Percentiles rank a stretch among this genome's conserved stretches.
These are phyloP conservation scores for Trichopus zeylanicus DNA, from an alignment of 116 monocot genomes.

Conservation along the genomic window DNA sequence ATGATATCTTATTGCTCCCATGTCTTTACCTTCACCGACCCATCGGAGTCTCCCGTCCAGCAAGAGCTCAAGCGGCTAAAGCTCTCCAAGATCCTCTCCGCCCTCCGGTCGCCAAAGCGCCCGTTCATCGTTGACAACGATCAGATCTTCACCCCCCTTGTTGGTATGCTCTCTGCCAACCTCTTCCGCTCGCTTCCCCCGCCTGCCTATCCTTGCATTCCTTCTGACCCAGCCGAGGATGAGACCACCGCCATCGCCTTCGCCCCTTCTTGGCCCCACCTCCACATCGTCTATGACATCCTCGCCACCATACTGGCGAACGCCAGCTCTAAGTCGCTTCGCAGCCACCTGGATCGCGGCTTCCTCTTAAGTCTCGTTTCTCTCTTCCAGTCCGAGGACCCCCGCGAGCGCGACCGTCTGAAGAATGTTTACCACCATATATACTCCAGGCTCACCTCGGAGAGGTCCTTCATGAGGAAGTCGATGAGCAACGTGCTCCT, in stretches of 20 bases:
- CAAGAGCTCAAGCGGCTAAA: conserved; percentile 28
- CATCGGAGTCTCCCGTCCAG: conserved; percentile 12
- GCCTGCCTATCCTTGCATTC: conserved; percentile 7
- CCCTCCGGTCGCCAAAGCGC: conserved; percentile 10
- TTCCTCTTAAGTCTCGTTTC: conserved; percentile 21
- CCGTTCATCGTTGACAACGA: background rate
- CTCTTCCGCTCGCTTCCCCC: conserved; percentile 36
- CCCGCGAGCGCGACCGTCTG: conserved; percentile 34
- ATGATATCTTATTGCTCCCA: conserved; percentile 23
- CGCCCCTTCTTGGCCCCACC: conserved; percentile 40
- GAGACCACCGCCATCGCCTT: conserved; percentile 3
- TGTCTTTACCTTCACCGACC: conserved; percentile 32
- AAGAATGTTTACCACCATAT: conserved; percentile 33
- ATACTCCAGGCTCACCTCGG: conserved; percentile 26
- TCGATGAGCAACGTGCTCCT: conserved; percentile 29
- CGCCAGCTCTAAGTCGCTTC: conserved; percentile 12
- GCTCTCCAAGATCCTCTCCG: conserved; percentile 29
- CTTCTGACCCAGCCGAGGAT: conserved; percentile 13
- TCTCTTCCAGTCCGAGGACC: conserved; percentile 49
- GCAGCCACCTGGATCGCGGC: conserved; percentile 10
- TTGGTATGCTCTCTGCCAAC: conserved; percentile 32
- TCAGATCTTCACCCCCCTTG: conserved; percentile 15
- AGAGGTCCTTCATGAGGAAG: conserved; percentile 33
- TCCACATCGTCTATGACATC: conserved; percentile 36
- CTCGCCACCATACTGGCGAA: conserved; percentile 15